Percentiles rank a stretch among this genome's conserved stretches.
These are phyloP conservation scores for Cladobotryum protrusum DNA, from an alignment of 2,329 filamentous ascomycete species.

Conservation along the genomic window DNA sequence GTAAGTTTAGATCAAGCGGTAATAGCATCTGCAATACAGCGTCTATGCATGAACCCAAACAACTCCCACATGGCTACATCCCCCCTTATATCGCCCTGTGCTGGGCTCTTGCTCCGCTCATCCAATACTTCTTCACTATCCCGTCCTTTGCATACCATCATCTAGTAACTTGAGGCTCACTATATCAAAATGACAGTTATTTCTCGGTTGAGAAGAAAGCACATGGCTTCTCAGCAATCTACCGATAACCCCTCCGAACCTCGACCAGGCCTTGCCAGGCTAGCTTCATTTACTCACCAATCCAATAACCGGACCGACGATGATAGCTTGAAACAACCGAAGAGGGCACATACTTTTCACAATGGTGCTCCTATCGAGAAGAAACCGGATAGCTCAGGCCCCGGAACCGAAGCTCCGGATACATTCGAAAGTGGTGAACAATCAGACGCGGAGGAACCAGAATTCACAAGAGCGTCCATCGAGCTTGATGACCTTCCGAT, in stretches of 20 bases:
- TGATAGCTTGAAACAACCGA: conserved; percentile 29
- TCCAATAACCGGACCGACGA: conserved; percentile 21
- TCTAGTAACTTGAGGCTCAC: conserved; percentile 5
- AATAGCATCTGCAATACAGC: background rate
- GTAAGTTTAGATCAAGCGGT: background rate
- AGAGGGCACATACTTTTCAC: conserved; percentile 43
- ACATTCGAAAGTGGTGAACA: conserved; percentile 43
- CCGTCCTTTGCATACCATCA: background rate
- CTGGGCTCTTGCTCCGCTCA: background rate
- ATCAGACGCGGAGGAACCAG: conserved; percentile 36
- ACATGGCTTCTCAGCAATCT: conserved; percentile 29
- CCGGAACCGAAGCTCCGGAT: conserved; percentile 33
- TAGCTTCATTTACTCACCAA: conserved; percentile 25
- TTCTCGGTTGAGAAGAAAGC: conserved; percentile 9
- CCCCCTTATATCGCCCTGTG: background rate
- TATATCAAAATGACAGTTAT: background rate
- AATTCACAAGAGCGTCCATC: conserved; percentile 50
- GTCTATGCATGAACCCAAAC: background rate
- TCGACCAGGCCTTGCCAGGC: conserved; percentile 26
- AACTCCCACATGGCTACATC: background rate
- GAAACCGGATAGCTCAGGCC: conserved; percentile 8
- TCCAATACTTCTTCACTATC: background rate
- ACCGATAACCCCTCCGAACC: conserved; percentile 21
- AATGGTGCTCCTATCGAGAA: conserved; percentile 29
- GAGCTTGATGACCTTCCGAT: conserved; percentile 88